Conservation (phyloP, 371 early-diverging fungal species). For the Fennellomyces sp. region DNA sequence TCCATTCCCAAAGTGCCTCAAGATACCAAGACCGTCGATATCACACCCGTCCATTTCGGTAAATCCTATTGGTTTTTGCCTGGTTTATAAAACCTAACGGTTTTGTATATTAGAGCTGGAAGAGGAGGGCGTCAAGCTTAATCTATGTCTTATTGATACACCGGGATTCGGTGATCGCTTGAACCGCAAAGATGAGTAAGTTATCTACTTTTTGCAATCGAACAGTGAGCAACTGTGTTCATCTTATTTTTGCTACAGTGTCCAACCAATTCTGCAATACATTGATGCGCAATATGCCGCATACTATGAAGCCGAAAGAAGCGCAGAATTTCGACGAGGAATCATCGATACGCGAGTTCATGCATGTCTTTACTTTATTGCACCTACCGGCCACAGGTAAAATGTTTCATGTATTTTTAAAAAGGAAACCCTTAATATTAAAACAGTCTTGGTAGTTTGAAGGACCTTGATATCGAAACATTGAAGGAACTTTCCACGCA, state of each 20-base stretch:
- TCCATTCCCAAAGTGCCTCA: constrained; percentile 59
- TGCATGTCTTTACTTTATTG: constrained; percentile 91
- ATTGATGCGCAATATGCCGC: constrained; percentile 92
- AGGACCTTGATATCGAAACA: constrained; percentile 90
- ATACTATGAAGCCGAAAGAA: constrained; percentile 90
- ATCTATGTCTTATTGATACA: constrained; percentile 91
- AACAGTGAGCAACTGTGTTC: no score
- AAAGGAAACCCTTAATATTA: no score
- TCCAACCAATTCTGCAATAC: constrained; percentile 82
- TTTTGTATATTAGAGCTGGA: constrained; percentile 69
- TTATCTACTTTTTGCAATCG: constrained; percentile 8
- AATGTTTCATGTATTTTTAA: background rate
- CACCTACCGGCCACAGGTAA: constrained; percentile 91
- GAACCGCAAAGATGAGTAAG: constrained; percentile 78
- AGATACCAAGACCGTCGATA: constrained; percentile 65
- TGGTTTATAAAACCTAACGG: background rate
- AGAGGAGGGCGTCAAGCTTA: constrained; percentile 87
- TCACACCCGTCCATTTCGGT: constrained; percentile 75
- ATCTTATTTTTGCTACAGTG: constrained; percentile 52
- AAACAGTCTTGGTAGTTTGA: constrained; percentile 69
- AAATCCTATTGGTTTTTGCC: constrained; percentile 18
- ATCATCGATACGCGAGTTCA: constrained; percentile 89
- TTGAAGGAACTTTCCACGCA: constrained; percentile 80
- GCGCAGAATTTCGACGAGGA: constrained; percentile 74
- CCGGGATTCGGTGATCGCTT: constrained; percentile 94